Evolutionary conservation across 2,329 filamentous ascomycete species (phyloP).

Genomic region (Emmonsiellopsis sp.): DNA sequence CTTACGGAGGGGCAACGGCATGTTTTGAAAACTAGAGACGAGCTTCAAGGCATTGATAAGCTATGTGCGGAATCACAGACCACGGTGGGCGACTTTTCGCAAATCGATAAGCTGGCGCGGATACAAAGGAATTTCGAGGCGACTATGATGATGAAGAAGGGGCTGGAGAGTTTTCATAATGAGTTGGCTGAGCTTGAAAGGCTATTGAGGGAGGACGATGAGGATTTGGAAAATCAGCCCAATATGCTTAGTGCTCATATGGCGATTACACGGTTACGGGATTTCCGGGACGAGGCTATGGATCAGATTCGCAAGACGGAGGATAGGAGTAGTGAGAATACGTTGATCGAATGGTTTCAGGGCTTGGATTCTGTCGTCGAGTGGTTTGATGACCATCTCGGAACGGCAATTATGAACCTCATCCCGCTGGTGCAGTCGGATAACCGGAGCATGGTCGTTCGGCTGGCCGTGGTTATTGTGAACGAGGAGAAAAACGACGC

Average conservation of each 20-base stretch:
- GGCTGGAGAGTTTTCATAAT: constrained; percentile 78
- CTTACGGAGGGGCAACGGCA: constrained; percentile 85
- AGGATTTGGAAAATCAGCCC: constrained; percentile 79
- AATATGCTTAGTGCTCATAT: constrained; percentile 86
- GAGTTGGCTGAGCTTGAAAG: constrained; percentile 66
- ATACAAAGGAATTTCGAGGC: constrained; percentile 87
- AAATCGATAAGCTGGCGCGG: constrained; percentile 52
- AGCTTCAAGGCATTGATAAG: constrained; percentile 97
- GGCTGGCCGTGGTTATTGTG: constrained; percentile 84
- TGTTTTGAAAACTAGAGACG: constrained; percentile 88
- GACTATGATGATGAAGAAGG: constrained; percentile 84
- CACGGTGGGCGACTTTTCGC: constrained; percentile 95
- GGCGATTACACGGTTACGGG: constrained; percentile 80
- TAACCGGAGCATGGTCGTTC: constrained; percentile 81
- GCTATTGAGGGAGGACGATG: constrained; percentile 74
- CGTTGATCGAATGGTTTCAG: constrained; percentile 82
- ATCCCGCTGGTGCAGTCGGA: constrained; percentile 79
- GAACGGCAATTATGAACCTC: constrained; percentile 77
- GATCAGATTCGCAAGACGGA: constrained; percentile 80
- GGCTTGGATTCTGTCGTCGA: constrained; percentile 79
- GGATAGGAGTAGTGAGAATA: constrained; percentile 66
- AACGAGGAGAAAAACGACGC: constrained; percentile 96
- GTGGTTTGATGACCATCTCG: constrained; percentile 93
- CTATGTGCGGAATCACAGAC: constrained; percentile 94
- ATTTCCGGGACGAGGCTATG: constrained; percentile 93